These are phyloP conservation scores for Kurtzmaniella quercitrusa DNA, from an alignment of 1,139 yeast species.

Conservation along the genomic window DNA sequence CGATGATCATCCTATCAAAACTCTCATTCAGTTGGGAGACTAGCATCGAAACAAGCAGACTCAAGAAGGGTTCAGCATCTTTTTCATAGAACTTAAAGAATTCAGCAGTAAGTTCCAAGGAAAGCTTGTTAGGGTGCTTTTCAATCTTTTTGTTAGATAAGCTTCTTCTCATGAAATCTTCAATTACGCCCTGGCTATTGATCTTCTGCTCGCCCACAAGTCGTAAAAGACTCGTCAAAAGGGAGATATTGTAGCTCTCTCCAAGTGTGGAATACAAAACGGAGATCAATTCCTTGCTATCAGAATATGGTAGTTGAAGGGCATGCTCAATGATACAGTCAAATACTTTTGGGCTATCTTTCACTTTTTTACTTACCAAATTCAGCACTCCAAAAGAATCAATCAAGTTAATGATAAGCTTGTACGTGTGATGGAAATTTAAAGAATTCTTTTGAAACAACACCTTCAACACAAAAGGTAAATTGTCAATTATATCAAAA, in stretches of 20 bases:
- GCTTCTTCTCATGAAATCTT: background rate
- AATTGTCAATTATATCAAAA: conserved; percentile 26
- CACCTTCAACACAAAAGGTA: conserved; percentile 22
- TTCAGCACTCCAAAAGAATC: conserved; percentile 28
- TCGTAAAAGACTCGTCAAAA: conserved; percentile 16
- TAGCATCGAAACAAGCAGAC: conserved; percentile 30
- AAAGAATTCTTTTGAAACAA: conserved; percentile 17
- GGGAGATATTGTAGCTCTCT: conserved; percentile 16
- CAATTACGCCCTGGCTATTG: conserved; percentile 7
- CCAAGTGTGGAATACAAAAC: conserved; percentile 20
- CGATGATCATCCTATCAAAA: conserved; percentile 18
- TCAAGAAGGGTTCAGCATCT: conserved; percentile 26
- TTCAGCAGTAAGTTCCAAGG: conserved; percentile 21
- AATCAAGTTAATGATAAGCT: conserved; percentile 19
- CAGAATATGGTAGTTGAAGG: conserved; percentile 7
- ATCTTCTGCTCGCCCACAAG: conserved; percentile 10
- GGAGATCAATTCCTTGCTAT: conserved; percentile 18
- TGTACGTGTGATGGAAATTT: conserved; percentile 16
- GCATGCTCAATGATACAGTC: background rate
- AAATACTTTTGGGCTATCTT: background rate
- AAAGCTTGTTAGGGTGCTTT: conserved; percentile 10
- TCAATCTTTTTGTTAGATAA: conserved; percentile 9
- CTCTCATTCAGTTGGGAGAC: conserved; percentile 25
- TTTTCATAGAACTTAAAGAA: conserved; percentile 20
- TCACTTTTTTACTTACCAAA: conserved; percentile 7